A percentile compares a stretch with the other conserved stretches of the same genome.
Conservation (phyloP, 257 asterid species). For the Solanum phureja region DNA sequence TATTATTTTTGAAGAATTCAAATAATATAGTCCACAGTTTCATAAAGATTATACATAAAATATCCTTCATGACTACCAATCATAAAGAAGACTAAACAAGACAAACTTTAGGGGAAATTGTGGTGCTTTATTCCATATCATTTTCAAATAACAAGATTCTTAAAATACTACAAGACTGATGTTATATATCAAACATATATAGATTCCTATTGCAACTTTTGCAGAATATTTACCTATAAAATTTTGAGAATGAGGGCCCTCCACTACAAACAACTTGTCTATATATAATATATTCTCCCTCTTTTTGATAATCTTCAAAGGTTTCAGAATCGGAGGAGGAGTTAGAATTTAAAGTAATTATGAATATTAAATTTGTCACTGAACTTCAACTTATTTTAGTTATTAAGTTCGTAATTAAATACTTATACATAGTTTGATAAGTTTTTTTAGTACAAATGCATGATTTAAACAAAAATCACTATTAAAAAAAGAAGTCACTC, state of each 20-base stretch:
- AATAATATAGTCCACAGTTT: not conserved
- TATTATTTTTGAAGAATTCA: not conserved
- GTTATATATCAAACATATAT: not conserved
- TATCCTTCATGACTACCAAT: slow-evolving; percentile 9
- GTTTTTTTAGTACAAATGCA: not conserved
- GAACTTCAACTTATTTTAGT: not conserved
- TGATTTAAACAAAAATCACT: not conserved
- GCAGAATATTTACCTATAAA: slow-evolving; percentile 12
- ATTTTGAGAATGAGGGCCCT: slow-evolving; percentile 12
- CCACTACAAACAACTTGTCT: slow-evolving; percentile 8
- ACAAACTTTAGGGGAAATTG: not conserved
- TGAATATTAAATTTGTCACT: not conserved
- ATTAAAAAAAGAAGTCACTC: not conserved
- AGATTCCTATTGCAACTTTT: slow-evolving; percentile 21
- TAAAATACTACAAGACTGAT: not conserved
- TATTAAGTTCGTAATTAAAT: not conserved
- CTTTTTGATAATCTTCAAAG: not conserved
- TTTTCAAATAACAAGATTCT: slow-evolving; percentile 27
- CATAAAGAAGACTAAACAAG: not conserved
- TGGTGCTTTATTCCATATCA: slow-evolving; percentile 1
- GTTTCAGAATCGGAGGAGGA: not conserved
- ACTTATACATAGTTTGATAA: not conserved
- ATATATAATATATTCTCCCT: not conserved
- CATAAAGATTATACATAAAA: not conserved
- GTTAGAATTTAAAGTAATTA: not conserved